These are phyloP conservation scores for Elsinoe batatas DNA, from an alignment of 2,329 filamentous ascomycete genomes.

Conservation along the genomic window DNA sequence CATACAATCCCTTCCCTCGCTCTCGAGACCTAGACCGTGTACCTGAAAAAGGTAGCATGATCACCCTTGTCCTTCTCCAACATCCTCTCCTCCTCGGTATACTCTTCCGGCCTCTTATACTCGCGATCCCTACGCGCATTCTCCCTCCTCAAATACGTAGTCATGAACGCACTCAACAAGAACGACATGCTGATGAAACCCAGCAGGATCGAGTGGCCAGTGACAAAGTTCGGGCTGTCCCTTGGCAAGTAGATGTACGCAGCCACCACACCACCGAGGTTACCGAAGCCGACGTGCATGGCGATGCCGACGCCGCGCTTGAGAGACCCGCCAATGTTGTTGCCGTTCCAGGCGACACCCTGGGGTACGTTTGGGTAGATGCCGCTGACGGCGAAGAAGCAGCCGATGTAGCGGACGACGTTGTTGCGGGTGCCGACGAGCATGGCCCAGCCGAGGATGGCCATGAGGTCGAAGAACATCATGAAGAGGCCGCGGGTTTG, in stretches of 20 bases:
- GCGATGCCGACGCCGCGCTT: constrained; percentile 49
- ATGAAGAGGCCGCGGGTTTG: constrained; percentile 17
- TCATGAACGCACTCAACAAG: constrained; percentile 46
- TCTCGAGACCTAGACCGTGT: constrained; percentile 20
- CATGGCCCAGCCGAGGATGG: constrained; percentile 25
- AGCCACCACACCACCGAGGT: constrained; percentile 35
- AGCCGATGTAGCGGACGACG: constrained; percentile 25
- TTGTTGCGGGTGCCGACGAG: constrained; percentile 19
- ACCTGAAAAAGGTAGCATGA: constrained; percentile 39
- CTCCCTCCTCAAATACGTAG: constrained; percentile 46
- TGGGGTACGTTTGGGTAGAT: constrained; percentile 52
- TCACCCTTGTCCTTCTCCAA: constrained; percentile 48
- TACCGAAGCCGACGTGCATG: constrained; percentile 45
- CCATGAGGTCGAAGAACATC: constrained; percentile 35
- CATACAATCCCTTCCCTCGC: constrained; percentile 1
- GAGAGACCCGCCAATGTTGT: constrained; percentile 47
- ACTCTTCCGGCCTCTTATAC: constrained; percentile 39
- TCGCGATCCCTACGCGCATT: constrained; percentile 45
- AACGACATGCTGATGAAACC: constrained; percentile 39
- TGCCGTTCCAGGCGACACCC: constrained; percentile 50
- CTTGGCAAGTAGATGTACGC: constrained; percentile 37
- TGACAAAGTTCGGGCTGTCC: constrained; percentile 25
- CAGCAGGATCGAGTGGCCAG: constrained; percentile 39
- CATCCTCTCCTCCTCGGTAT: constrained; percentile 45
- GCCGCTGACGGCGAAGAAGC: constrained; percentile 36